Conservation (phyloP, 2,329 filamentous ascomycete species). For the Sclerotinia subarctica region DNA sequence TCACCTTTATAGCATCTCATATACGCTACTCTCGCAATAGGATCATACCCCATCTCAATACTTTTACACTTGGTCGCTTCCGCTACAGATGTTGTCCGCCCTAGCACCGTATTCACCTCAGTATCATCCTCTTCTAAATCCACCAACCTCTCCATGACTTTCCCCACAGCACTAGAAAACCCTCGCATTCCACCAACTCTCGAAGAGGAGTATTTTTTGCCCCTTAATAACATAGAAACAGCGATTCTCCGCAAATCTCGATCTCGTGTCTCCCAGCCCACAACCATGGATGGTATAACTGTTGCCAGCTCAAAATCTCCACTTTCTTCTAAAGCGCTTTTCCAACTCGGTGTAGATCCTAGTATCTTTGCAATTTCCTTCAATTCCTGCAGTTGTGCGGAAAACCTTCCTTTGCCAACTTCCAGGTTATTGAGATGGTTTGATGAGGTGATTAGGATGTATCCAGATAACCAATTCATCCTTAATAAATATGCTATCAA, state of each 20-base stretch:
- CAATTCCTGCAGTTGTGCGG: constrained; percentile 9
- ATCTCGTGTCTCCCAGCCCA: constrained; percentile 31
- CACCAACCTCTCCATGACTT: constrained; percentile 11
- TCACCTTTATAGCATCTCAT: neutral
- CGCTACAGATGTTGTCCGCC: neutral
- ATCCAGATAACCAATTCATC: constrained; percentile 16
- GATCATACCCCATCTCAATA: constrained; percentile 16
- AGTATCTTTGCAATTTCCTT: constrained; percentile 4
- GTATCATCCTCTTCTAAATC: constrained; percentile 2
- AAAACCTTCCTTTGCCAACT: neutral
- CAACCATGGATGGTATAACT: constrained; percentile 29
- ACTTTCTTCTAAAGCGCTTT: constrained; percentile 23
- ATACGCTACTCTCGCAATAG: neutral
- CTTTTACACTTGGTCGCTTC: neutral
- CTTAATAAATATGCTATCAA: constrained; percentile 9
- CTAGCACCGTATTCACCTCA: neutral
- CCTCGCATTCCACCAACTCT: neutral
- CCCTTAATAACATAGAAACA: constrained; percentile 26
- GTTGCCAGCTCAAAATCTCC: constrained; percentile 32
- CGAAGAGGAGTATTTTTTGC: neutral
- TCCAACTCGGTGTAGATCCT: neutral
- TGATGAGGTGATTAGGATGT: constrained; percentile 12
- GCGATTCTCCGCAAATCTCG: constrained; percentile 26
- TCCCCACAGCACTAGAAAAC: constrained; percentile 7
- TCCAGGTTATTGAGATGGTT: constrained; percentile 4